phyloP scores from a whole-genome alignment of 2,329 filamentous ascomycete species.

The Fusarium napiforme region DNA sequence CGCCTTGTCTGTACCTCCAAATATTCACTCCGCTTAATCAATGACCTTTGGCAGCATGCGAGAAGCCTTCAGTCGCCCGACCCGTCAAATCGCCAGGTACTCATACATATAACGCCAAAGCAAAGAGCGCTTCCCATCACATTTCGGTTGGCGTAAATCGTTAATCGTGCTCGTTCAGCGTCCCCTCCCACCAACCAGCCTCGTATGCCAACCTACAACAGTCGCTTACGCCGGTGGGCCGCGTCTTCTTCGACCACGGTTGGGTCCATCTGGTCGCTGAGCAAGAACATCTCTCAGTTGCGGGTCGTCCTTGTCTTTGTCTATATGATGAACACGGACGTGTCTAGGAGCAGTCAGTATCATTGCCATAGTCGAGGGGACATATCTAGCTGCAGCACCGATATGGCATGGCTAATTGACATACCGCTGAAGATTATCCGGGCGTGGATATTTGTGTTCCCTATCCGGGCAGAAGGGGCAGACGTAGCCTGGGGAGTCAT shows the following conservation, averaged over 20 bases:
- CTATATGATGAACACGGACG: conserved; percentile 89
- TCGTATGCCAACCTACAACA: background rate
- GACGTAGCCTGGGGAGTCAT: conserved; percentile 93
- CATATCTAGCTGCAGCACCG: background rate
- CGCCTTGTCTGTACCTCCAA: conserved; percentile 32
- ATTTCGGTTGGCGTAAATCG: conserved; percentile 14
- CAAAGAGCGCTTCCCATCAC: conserved; percentile 5
- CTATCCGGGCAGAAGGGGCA: conserved; percentile 96
- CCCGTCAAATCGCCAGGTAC: conserved; percentile 24
- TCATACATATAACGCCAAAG: conserved; percentile 30
- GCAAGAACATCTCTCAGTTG: conserved; percentile 83
- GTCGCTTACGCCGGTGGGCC: conserved; percentile 53
- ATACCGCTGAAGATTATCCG: conserved; percentile 94
- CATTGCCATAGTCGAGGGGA: background rate
- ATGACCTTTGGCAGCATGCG: background rate
- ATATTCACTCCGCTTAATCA: conserved; percentile 5
- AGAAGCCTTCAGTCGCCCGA: conserved; percentile 3
- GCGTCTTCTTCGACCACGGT: conserved; percentile 80
- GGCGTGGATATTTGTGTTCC: conserved; percentile 93
- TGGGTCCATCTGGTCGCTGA: conserved; percentile 85
- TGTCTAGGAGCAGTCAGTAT: conserved; percentile 67
- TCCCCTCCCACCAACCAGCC: background rate
- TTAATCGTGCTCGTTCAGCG: conserved; percentile 6
- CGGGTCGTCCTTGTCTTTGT: conserved; percentile 90
- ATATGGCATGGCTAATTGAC: background rate